These are phyloP conservation scores for Fusarium chlamydosporum DNA, from an alignment of 2,329 filamentous ascomycete species.

Conservation along the genomic window DNA sequence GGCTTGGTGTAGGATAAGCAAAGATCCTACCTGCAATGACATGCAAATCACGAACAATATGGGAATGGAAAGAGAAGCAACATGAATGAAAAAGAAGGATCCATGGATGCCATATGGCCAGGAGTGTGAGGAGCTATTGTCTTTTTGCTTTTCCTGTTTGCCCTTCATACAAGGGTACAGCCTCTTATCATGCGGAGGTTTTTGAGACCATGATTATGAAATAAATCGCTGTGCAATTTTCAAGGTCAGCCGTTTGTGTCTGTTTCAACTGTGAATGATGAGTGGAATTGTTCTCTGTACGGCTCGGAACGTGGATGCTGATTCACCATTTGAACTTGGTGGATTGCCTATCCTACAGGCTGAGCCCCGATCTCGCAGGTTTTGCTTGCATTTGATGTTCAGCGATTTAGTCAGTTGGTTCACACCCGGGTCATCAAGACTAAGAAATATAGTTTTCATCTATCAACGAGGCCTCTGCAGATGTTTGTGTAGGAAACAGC, in stretches of 20 bases:
- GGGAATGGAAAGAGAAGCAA: slow-evolving; percentile 28
- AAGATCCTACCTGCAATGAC: slow-evolving; percentile 4
- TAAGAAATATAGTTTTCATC: too few species aligned
- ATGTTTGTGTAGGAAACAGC: not conserved
- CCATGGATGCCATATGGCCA: slow-evolving; percentile 37
- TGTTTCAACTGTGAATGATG: not conserved
- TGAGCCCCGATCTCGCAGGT: not conserved
- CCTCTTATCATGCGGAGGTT: slow-evolving; percentile 41
- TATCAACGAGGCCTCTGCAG: not conserved
- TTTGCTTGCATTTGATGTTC: not conserved
- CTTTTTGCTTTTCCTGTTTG: slow-evolving; percentile 48
- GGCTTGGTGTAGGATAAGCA: slow-evolving; percentile 78
- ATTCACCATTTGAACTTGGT: not conserved
- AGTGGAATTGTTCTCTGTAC: not conserved
- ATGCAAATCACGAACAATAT: slow-evolving; percentile 13
- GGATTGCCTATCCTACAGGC: not conserved
- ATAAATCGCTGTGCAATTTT: slow-evolving; percentile 40
- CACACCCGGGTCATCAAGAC: too few species aligned
- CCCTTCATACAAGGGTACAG: slow-evolving; percentile 28
- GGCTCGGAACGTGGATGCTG: not conserved
- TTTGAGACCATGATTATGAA: slow-evolving; percentile 47
- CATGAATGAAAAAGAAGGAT: slow-evolving; percentile 44
- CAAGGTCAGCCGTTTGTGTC: not conserved
- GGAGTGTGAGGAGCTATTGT: slow-evolving; percentile 50
- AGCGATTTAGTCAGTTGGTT: not conserved